phyloP scores from a whole-genome alignment of 2,329 filamentous ascomycete genomes.

The Gaeumannomyces tritici region DNA sequence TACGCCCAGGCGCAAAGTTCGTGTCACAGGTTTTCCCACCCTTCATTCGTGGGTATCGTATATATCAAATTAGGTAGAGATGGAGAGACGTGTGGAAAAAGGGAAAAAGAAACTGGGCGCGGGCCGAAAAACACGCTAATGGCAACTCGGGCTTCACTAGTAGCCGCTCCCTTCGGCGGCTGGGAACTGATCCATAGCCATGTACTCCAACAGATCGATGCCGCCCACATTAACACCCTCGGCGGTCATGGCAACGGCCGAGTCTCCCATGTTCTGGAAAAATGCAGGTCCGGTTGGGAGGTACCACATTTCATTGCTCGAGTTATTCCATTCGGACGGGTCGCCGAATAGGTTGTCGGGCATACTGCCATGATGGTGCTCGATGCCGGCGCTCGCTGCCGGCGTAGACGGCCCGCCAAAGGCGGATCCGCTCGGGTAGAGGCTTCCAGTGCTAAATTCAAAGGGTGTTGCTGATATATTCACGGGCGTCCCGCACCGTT shows the following conservation, averaged over 20 bases:
- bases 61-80: neutral
- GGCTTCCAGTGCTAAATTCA: conserved; percentile 43
- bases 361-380: conserved; percentile 9
- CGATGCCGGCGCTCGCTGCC: conserved; percentile 19
- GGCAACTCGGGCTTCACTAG: neutral
- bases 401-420: conserved; percentile 39
- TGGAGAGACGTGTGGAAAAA: neutral
- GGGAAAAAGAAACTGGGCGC: too few relatives aligned
- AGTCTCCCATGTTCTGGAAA: conserved; percentile 54
- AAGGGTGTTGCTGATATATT: conserved; percentile 56
- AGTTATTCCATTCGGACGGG: conserved; percentile 38
- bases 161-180: conserved; percentile 4
- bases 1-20: too few relatives aligned
- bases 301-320: conserved; percentile 54
- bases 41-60: neutral
- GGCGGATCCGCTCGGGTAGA: conserved; percentile 37
- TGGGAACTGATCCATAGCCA: conserved; percentile 45
- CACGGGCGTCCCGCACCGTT: conserved; percentile 33
- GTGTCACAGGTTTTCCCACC: too few relatives aligned
- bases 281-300: conserved; percentile 53
- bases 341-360: conserved; percentile 33
- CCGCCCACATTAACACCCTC: conserved; percentile 59
- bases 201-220: conserved; percentile 57
- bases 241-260: conserved; percentile 54
- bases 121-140: neutral